Percentiles rank a stretch among this genome's conserved stretches.
Conservation (phyloP, 306 rosid species). For the Begonia fuchsioides region DNA sequence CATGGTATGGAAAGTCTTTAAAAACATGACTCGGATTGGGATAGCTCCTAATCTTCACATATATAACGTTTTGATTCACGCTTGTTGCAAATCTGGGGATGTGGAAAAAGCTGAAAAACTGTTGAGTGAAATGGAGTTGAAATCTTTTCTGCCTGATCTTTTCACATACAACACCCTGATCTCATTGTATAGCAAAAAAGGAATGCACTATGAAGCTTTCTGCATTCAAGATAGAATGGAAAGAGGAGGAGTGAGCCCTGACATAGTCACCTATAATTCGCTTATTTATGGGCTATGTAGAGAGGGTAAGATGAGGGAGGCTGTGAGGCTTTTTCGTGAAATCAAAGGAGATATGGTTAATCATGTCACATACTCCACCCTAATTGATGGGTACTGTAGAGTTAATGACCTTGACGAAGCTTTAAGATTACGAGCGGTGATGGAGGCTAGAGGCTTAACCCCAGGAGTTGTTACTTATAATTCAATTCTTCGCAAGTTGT, state of each 20-base stretch:
- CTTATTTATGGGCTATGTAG: constrained; percentile 63
- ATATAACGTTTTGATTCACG: constrained; percentile 73
- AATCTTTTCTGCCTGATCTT: constrained; percentile 53
- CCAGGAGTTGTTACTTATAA: constrained; percentile 73
- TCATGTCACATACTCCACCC: constrained; percentile 63
- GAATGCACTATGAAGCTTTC: constrained; percentile 79
- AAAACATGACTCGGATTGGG: constrained; percentile 38
- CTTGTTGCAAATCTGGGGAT: constrained; percentile 70
- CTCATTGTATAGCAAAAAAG: constrained; percentile 46
- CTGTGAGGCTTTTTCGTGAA: constrained; percentile 54
- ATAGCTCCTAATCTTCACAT: constrained; percentile 47
- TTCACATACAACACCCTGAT: constrained; percentile 78
- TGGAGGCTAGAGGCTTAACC: constrained; percentile 58
- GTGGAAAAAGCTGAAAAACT: constrained; percentile 47
- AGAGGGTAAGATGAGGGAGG: constrained; percentile 86
- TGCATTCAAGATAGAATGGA: constrained; percentile 64
- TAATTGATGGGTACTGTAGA: constrained; percentile 74
- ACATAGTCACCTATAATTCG: constrained; percentile 64
- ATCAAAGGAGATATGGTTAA: constrained; percentile 47
- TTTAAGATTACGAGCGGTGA: constrained; percentile 37
- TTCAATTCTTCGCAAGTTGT: constrained; percentile 60
- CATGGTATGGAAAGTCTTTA: constrained; percentile 62
- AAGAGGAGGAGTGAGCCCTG: constrained; percentile 57
- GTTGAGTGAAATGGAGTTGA: constrained; percentile 56
- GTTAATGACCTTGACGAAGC: constrained; percentile 57